Evolutionary conservation across 2,329 filamentous ascomycete species (phyloP).

Genomic region (Huntiella abstrusa): DNA sequence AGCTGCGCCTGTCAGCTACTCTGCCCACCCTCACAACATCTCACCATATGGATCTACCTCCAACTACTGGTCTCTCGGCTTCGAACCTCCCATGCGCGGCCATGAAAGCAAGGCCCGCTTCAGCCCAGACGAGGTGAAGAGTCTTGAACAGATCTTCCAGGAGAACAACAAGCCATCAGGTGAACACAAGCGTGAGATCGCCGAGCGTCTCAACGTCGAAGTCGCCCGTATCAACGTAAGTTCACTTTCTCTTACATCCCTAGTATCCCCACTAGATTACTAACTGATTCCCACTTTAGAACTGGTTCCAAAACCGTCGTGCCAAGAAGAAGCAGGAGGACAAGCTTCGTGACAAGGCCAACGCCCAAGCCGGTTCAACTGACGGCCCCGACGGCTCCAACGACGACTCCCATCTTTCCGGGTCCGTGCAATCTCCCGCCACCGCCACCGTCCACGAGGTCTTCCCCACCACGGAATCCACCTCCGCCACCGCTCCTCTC

Average conservation of each 20-base stretch:
- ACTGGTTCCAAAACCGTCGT: slow-evolving; percentile 51
- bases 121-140: slow-evolving; percentile 39
- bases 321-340: slow-evolving; percentile 47
- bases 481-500: slow-evolving; percentile 15
- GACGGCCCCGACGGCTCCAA: slow-evolving; percentile 12
- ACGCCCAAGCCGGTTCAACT: slow-evolving; percentile 23
- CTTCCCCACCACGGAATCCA: slow-evolving; percentile 15
- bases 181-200: slow-evolving; percentile 39
- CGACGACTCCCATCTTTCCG: slow-evolving; percentile 14
- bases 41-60: background rate
- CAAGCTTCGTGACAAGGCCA: slow-evolving; percentile 42
- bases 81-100: slow-evolving; percentile 12
- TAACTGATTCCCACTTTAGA: slow-evolving; percentile 22
- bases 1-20: too few relatives aligned
- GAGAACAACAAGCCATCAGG: slow-evolving; percentile 47
- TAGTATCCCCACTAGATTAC: background rate
- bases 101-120: slow-evolving; percentile 33
- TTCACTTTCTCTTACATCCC: background rate
- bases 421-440: too few relatives aligned
- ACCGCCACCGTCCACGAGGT: slow-evolving; percentile 16
- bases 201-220: slow-evolving; percentile 43
- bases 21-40: too few relatives aligned
- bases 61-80: background rate
- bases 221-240: slow-evolving; percentile 43
- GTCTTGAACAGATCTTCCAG: slow-evolving; percentile 41